phyloP scores from a whole-genome alignment of 2,329 filamentous ascomycete genomes.

The Metarhizium guizhouense region DNA sequence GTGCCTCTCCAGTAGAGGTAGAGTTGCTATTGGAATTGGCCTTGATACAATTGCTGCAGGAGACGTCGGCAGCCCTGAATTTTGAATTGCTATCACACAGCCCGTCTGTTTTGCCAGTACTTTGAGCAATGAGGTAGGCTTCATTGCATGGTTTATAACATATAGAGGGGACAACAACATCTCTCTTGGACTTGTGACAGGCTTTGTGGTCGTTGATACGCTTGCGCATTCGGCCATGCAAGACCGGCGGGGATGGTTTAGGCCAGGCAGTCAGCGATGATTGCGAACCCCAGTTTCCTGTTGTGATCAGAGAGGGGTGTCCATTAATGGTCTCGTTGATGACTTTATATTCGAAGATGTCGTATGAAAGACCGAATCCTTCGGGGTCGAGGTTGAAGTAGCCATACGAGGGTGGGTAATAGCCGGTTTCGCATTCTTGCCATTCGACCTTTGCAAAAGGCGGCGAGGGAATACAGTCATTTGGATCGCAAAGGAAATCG shows the following conservation, averaged over 20 bases:
- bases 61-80: constrained; percentile 27
- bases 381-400: constrained; percentile 58
- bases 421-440: constrained; percentile 34
- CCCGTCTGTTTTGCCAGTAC: constrained; percentile 33
- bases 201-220: constrained; percentile 6
- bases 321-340: constrained; percentile 26
- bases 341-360: constrained; percentile 45
- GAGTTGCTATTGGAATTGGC: constrained; percentile 10
- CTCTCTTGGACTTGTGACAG: constrained; percentile 26
- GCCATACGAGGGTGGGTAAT: constrained; percentile 39
- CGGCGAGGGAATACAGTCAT: constrained; percentile 36
- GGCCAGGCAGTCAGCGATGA: constrained; percentile 30
- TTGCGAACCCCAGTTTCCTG: constrained; percentile 48
- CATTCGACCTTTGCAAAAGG: constrained; percentile 28
- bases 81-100: constrained; percentile 36
- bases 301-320: constrained; percentile 35
- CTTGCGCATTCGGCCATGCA: neutral
- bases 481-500: constrained; percentile 36
- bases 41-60: constrained; percentile 35
- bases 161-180: constrained; percentile 27
- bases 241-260: neutral
- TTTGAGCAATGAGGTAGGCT: constrained; percentile 39
- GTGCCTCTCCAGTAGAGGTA: constrained; percentile 15
- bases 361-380: constrained; percentile 53
- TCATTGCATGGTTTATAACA: constrained; percentile 49